Evolutionary conservation across 2,329 filamentous ascomycete genomes (phyloP), one percentile per base, ranked within the genome.

Genomic region (Achaetomium macrosporum): DNA sequence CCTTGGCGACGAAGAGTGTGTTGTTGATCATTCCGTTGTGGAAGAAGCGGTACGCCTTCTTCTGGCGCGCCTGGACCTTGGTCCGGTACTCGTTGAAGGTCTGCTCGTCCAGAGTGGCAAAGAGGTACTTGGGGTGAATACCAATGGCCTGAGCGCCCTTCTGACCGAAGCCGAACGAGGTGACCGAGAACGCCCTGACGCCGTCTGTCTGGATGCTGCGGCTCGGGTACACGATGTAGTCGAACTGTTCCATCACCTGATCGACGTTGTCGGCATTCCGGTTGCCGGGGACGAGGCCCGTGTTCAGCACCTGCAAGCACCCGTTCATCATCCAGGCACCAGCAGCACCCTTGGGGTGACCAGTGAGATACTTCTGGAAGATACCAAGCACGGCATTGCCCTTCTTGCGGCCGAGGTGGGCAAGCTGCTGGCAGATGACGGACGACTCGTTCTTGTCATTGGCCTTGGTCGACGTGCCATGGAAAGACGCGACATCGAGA

Each of bases 271-370:
- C 93, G 47, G 93, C 93, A 64, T 99, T 99, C 66, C 91, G 87
- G 76, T 99, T 99, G 55, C 93, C 93, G 13, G 93, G 93, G 20
- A 99, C 92, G 46, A 99, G 78, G 66, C 93, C 93, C 47, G 81
- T 86, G 77, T 97, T 95, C 64, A 99, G 82, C 42, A 96, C 90
- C 71, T 99, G 93, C 69, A 99, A 76, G 70, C 89, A 93, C 61
- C 93, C 93, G 77, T 99, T 99, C 81, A 99, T 85, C 93, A 99
- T 99, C 91, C 93, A 99, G 45, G 92, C 93, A 77, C 93, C 93
- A 56, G 93, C 93, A 65, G 93, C 92, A 85, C 93, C 93, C 84
- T 99, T 99, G 66, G 93, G 93, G 70, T 99, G 93, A 71, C 93
- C 93, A 50, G 95, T 99, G 57, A 99, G 84, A 72, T 95, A 97